Base-by-base conservation (phyloP, 306 rosid species). In the Trifolium repens region DNA sequence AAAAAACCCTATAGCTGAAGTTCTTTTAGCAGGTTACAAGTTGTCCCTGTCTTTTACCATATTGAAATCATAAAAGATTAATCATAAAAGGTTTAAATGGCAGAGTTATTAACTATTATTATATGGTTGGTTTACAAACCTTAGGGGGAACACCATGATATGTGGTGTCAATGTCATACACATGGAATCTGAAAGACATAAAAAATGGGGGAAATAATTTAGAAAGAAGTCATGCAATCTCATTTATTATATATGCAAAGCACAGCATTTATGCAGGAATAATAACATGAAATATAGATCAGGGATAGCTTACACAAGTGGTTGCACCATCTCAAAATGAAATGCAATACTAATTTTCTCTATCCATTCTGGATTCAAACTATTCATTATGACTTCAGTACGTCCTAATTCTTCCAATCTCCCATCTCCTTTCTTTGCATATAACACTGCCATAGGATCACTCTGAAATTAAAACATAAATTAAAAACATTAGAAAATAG, bases 361-460 rank as follows among this genome's bases (percentile, higher is more conserved):
- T 62, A 93, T 93, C 97, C 98, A 93, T 47, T 44, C 80, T 5
- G 96, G 97, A 87, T 84, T 88, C 76, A 89, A 69, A 52, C 66
- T 80, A 78, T 94, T 94, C 81, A 86, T 19, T 69, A 94, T 79
- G 47, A 91, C 97, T 85, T 94, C 97, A 15, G 96, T 89, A 73
- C 96, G 91, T 17, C 97, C 97, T 43, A 94, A 55, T 75, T 91
- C 98, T 74, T 87, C 81, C n/a, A 90, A 85, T 76, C 15, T 85
- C 10, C 89, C 97, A 78, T 86, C 88, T 52, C 47, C 76, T 78
- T 84, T 88, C 85, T 91, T 87, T 12, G 58, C 60, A 72, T 19
- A 87, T 16, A 67, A 86, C 46, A 87, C 89, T 17, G 69, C 89
- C 94, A 94, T 94, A 14, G 98, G 97, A 86, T 94, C 98, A 81